Percentiles rank a stretch among this genome's conserved stretches.
phyloP scores from a whole-genome alignment of 352 stramenopile genomes.

The Phytophthora meadii region DNA sequence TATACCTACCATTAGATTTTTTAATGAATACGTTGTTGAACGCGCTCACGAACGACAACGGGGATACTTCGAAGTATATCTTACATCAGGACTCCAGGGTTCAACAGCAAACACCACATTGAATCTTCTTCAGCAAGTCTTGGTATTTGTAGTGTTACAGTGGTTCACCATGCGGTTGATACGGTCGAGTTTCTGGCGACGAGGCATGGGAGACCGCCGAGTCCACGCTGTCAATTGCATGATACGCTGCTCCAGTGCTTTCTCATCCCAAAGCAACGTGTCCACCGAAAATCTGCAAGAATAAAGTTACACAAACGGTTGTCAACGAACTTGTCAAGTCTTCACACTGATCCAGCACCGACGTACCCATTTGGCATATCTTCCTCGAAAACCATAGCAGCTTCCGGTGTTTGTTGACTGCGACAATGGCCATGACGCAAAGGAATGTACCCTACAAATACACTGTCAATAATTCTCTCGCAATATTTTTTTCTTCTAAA shows the following conservation, averaged over 20 bases:
- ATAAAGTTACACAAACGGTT: slow-evolving; percentile 2
- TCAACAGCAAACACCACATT: slow-evolving; percentile 7
- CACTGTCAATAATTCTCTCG: slow-evolving; percentile 6
- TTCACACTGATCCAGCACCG: not conserved
- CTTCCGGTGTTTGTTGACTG: slow-evolving; percentile 19
- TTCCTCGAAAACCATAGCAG: slow-evolving; percentile 20
- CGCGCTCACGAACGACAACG: no score
- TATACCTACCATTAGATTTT: no score
- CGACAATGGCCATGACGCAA: slow-evolving; percentile 58
- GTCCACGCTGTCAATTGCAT: slow-evolving; percentile 74
- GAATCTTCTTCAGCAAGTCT: slow-evolving; percentile 26
- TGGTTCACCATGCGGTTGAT: slow-evolving; percentile 77
- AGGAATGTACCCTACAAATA: slow-evolving; percentile 58
- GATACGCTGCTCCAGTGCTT: slow-evolving; percentile 69
- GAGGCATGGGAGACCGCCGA: slow-evolving; percentile 52
- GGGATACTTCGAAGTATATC: no score
- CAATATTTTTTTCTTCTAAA: not conserved
- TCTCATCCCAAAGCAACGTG: slow-evolving; percentile 72
- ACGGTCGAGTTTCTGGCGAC: slow-evolving; percentile 66
- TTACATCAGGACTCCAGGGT: not conserved
- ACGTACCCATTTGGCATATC: slow-evolving; percentile 45
- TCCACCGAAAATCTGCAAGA: slow-evolving; percentile 69
- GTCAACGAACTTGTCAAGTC: not conserved
- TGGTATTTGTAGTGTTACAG: slow-evolving; percentile 55
- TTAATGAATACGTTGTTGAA: no score